Base-by-base conservation (phyloP, 768 basidiomycete species). In the Phaeotremella fagi region DNA sequence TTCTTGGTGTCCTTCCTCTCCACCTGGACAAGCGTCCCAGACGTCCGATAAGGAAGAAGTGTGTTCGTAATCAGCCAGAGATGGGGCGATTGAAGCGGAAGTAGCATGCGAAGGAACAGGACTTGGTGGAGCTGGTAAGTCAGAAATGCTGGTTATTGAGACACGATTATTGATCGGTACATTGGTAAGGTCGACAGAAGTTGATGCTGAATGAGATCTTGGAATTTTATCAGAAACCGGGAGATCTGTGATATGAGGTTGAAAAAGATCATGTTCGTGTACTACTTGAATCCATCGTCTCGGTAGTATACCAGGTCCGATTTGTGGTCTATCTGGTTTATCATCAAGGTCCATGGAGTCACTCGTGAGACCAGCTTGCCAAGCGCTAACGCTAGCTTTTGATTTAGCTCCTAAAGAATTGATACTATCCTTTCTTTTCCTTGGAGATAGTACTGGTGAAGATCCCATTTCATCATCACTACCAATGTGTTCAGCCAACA, bases 231-330 rank as follows among this genome's bases (percentile, higher is more conserved):
- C 43, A 12, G 55, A 49, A 45, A 46, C 44, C 5, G 66, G 66
- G 3, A 68, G 26, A 3, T 59, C 51, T 4, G 23, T 28, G 43
- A 70, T 59, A 2, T 43, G n/a, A 7, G 68, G 68, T 44, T 61
- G 60, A 6, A 64, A 42, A 2, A 70, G 52, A 28, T 59, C 55
- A 45, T 70, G 68, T n/a, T 59, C 54, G 43, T 70, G 68, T 5
- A 55, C 54, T 1, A 64, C 24, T 52, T 52, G 24, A 14, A 70
- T 51, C 48, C 42, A 49, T 27, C 62, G 25, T 48, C 64, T 41
- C 9, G 65, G 65, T 4, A 65, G 41, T 4, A 70, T 42, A 26
- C 65, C 68, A 3, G 60, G 58, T 42, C 68, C 68, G 24, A 67
- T 42, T 38, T 59, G 60, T 1, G 65, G 63, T 50, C 59, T 27